Percentiles rank a stretch among this genome's conserved stretches.
Evolutionary conservation across 1,284 basidiomycete genomes (phyloP).

Genomic region (Somion occarium): DNA sequence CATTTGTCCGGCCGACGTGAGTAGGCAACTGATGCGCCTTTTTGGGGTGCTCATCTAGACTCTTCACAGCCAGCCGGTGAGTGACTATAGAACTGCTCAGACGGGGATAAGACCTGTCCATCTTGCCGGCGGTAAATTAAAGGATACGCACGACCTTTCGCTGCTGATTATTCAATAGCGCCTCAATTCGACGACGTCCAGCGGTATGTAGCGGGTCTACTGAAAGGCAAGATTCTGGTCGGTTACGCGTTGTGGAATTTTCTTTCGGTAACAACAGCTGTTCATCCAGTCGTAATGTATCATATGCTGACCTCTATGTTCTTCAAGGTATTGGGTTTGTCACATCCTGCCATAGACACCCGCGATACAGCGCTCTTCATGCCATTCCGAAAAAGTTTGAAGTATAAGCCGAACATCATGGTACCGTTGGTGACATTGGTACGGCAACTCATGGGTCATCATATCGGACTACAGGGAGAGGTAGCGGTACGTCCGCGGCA

Average conservation of each 20-base stretch:
- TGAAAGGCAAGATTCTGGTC: conserved; percentile 46
- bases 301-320: not conserved
- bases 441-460: conserved; percentile 45
- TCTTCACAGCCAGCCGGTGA: conserved; percentile 36
- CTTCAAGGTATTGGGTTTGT: conserved; percentile 50
- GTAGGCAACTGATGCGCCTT: too few relatives aligned
- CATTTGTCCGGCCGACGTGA: conserved; percentile 51
- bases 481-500: conserved; percentile 51
- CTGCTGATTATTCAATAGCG: conserved; percentile 29
- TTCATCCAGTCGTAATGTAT: not conserved
- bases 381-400: conserved; percentile 45
- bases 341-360: conserved; percentile 49
- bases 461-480: conserved; percentile 42
- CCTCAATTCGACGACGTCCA: conserved; percentile 45
- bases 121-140: conserved; percentile 36
- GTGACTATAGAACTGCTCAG: conserved; percentile 41
- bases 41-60: too few relatives aligned
- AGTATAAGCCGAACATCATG: conserved; percentile 29
- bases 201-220: conserved; percentile 36
- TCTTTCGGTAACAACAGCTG: conserved; percentile 37
- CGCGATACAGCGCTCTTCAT: conserved; percentile 53
- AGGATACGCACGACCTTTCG: too few relatives aligned
- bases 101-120: conserved; percentile 42
- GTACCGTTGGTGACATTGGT: conserved; percentile 44
- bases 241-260: conserved; percentile 54